These are phyloP conservation scores for Mycena galopus DNA, from an alignment of 768 basidiomycete species.

Conservation along the genomic window DNA sequence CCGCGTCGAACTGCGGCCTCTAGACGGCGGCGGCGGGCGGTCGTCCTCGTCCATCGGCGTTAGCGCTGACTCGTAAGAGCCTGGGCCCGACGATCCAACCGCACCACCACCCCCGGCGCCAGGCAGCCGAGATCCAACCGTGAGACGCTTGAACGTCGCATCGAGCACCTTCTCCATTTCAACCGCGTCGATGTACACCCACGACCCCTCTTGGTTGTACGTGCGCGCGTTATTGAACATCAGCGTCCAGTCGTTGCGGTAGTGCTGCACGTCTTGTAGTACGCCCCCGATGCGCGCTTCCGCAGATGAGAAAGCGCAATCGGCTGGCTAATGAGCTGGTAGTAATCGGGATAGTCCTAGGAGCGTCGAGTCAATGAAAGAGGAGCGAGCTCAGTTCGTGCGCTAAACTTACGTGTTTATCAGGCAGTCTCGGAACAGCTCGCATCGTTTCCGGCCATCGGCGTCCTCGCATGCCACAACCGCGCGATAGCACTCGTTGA, in stretches of 20 bases:
- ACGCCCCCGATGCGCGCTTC: constrained; percentile 73
- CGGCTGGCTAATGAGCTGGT: constrained; percentile 87
- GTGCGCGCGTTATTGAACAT: constrained; percentile 96
- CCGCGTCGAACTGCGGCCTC: constrained; percentile 71
- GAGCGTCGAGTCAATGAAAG: constrained; percentile 34
- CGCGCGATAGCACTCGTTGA: constrained; percentile 81
- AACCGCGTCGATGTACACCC: constrained; percentile 94
- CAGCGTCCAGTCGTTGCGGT: constrained; percentile 84
- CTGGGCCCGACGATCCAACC: constrained; percentile 56
- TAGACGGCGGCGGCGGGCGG: constrained; percentile 64
- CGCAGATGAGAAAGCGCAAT: constrained; percentile 91
- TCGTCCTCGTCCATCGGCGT: constrained; percentile 90
- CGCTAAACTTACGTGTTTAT: constrained; percentile 68
- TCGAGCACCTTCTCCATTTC: constrained; percentile 94
- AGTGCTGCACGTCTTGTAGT: constrained; percentile 83
- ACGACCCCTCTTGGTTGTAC: constrained; percentile 95
- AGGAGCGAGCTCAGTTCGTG: background rate
- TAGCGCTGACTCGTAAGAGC: constrained; percentile 74
- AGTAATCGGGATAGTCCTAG: constrained; percentile 95
- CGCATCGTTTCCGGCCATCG: constrained; percentile 83
- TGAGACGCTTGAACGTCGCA: constrained; percentile 72
- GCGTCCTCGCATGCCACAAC: constrained; percentile 80
- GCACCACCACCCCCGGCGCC: constrained; percentile 63
- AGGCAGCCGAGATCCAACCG: constrained; percentile 78
- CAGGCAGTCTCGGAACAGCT: constrained; percentile 92